Conservation (phyloP, 306 rosid species). For the Trichosanthes cucumerina region DNA sequence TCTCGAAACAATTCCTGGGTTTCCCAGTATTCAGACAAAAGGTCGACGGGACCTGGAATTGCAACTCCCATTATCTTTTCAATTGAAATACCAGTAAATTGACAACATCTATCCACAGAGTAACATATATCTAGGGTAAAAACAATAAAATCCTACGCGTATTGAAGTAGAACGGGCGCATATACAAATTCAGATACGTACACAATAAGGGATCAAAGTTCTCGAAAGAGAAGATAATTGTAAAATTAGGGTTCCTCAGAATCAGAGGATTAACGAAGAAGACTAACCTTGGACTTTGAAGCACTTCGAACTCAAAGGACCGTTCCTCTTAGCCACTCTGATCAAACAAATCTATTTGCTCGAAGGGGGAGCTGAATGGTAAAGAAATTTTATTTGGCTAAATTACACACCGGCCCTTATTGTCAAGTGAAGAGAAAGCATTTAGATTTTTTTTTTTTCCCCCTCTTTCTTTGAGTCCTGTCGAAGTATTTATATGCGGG, state of each 20-base stretch:
- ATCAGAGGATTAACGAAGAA: neutral
- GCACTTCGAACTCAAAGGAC: neutral
- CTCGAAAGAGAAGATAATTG: neutral
- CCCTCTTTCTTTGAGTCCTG: too few relatives aligned
- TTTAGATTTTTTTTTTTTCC: too few relatives aligned
- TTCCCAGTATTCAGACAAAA: neutral
- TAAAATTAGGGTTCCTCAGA: neutral
- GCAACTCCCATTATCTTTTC: neutral
- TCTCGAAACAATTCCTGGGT: neutral
- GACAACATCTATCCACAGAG: neutral
- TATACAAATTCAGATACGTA: neutral
- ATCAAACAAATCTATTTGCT: neutral
- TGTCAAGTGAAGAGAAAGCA: neutral
- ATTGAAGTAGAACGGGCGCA: neutral
- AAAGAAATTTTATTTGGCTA: neutral
- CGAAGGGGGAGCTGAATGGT: neutral
- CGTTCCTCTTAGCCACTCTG: neutral
- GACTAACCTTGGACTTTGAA: slow-evolving; percentile 11
- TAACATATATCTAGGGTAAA: neutral
- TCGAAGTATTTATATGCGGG: too few relatives aligned
- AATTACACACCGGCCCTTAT: neutral
- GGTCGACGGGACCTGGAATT: neutral
- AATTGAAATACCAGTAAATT: neutral
- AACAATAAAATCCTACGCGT: neutral
- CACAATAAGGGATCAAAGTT: neutral